Evolutionary conservation across 2,329 filamentous ascomycete genomes (phyloP).

Genomic region (Periglandula ipomoeae): DNA sequence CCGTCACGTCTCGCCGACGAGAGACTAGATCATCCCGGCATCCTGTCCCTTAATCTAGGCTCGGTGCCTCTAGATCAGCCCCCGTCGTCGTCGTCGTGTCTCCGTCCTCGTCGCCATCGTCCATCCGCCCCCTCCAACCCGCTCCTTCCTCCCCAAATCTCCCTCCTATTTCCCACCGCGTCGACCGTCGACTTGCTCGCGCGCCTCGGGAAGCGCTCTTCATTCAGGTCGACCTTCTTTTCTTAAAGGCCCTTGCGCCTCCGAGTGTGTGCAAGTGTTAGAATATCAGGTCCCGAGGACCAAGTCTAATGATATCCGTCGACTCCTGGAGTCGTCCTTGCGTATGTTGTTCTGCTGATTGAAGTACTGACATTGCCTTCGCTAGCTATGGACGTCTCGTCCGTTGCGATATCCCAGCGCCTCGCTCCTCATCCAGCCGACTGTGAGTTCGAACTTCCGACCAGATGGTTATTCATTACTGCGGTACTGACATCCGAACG

Average conservation of each 20-base stretch:
- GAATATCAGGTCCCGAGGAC: conserved; percentile 7
- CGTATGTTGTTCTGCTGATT: conserved; percentile 7
- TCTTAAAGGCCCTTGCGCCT: conserved; percentile 13
- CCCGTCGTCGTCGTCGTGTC: conserved; percentile 17
- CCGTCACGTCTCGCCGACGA: conserved; percentile 24
- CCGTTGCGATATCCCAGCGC: conserved; percentile 95
- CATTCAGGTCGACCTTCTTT: conserved; percentile 16
- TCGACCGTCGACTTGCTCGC: conserved; percentile 19
- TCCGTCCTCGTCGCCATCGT: conserved; percentile 9
- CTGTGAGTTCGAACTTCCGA: conserved; percentile 57
- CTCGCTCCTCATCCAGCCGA: conserved; percentile 84
- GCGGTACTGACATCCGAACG: conserved; percentile 3
- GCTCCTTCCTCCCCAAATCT: conserved; percentile 8
- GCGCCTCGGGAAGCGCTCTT: conserved; percentile 18
- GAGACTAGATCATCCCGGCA: conserved; percentile 13
- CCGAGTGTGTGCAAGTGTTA: conserved; percentile 11
- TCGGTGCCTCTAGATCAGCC: conserved; percentile 9
- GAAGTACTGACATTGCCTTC: conserved; percentile 22
- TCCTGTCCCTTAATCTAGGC: conserved; percentile 18
- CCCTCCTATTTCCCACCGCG: conserved; percentile 13
- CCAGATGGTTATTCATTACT: background rate
- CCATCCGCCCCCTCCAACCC: conserved; percentile 1
- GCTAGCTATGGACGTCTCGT: conserved; percentile 91
- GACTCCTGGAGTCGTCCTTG: background rate
- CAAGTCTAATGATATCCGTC: background rate